These are phyloP conservation scores for Flaveria floridana DNA, from an alignment of 140 eudicot species.

Conservation along the genomic window DNA sequence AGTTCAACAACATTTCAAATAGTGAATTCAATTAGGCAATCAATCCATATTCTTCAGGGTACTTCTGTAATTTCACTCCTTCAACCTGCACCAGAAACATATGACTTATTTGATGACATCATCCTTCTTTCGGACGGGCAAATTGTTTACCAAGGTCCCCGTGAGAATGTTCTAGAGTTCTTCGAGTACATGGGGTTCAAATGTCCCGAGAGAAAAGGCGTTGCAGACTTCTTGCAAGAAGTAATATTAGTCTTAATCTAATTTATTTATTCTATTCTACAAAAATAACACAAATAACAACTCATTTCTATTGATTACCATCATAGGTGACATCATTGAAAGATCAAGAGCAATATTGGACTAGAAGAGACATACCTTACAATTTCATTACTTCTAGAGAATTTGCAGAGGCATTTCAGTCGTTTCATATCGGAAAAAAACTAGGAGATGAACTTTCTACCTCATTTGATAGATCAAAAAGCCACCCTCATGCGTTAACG, in stretches of 20 bases:
- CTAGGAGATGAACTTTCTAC: conserved; percentile 75
- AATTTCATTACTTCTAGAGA: conserved; percentile 58
- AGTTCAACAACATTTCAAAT: conserved; percentile 91
- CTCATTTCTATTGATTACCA: conserved; percentile 1
- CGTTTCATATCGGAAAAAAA: conserved; percentile 68
- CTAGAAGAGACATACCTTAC: conserved; percentile 50
- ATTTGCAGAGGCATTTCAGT: conserved; percentile 78
- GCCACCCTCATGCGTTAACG: conserved; percentile 86
- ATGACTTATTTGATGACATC: conserved; percentile 76
- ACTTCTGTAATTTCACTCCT: conserved; percentile 82
- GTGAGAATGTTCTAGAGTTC: conserved; percentile 72
- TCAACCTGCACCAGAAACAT: conserved; percentile 94
- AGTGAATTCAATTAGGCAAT: conserved; percentile 78
- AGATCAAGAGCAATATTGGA: conserved; percentile 94
- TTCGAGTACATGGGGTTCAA: conserved; percentile 81
- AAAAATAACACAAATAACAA: not conserved
- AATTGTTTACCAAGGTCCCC: conserved; percentile 93
- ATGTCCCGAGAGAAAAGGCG: conserved; percentile 96
- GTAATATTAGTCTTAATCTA: conserved; percentile 39
- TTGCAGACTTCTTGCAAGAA: conserved; percentile 91
- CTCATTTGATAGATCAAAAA: conserved; percentile 69
- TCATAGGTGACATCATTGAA: conserved; percentile 81
- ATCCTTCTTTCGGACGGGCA: conserved; percentile 85
- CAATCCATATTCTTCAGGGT: conserved; percentile 79
- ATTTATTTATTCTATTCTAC: not conserved